Conservation (phyloP, 1,139 yeast species). For the Kodamaea plutei region DNA sequence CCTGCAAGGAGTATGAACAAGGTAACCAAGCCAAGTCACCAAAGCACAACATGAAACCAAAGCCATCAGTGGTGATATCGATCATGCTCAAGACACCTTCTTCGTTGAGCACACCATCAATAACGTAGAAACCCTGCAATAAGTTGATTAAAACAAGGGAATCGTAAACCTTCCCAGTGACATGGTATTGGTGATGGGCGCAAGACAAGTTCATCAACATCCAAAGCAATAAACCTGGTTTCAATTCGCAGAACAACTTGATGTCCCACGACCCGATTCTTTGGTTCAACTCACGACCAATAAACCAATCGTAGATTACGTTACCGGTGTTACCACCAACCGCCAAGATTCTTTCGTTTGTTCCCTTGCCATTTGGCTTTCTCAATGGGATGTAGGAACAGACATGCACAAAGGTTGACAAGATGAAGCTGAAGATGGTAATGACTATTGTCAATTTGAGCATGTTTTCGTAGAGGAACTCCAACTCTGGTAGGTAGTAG, state of each 20-base stretch:
- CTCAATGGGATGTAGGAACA: slow-evolving; percentile 60
- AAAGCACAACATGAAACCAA: slow-evolving; percentile 92
- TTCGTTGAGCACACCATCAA: slow-evolving; percentile 92
- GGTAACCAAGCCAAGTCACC: slow-evolving; percentile 96
- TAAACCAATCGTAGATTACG: slow-evolving; percentile 84
- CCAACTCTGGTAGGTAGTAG: slow-evolving; percentile 68
- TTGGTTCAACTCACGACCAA: slow-evolving; percentile 95
- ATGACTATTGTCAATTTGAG: slow-evolving; percentile 62
- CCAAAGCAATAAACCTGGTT: slow-evolving; percentile 95
- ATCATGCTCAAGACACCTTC: slow-evolving; percentile 89
- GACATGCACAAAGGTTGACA: slow-evolving; percentile 65
- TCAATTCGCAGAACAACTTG: slow-evolving; percentile 85
- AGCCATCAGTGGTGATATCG: slow-evolving; percentile 94
- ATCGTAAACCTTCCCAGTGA: slow-evolving; percentile 58
- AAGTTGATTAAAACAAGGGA: slow-evolving; percentile 66
- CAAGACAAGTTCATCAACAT: slow-evolving; percentile 72
- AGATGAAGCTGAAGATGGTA: slow-evolving; percentile 55
- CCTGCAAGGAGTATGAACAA: slow-evolving; percentile 81
- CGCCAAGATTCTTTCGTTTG: slow-evolving; percentile 70
- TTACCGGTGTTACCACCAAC: slow-evolving; percentile 83
- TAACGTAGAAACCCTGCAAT: slow-evolving; percentile 75
- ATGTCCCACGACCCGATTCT: slow-evolving; percentile 82
- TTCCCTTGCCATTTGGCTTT: slow-evolving; percentile 48
- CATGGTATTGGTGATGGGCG: slow-evolving; percentile 73
- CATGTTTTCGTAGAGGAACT: slow-evolving; percentile 66